Conservation (phyloP, 1,284 basidiomycete species). For the Sporisorium iseilematis-ciliati region DNA sequence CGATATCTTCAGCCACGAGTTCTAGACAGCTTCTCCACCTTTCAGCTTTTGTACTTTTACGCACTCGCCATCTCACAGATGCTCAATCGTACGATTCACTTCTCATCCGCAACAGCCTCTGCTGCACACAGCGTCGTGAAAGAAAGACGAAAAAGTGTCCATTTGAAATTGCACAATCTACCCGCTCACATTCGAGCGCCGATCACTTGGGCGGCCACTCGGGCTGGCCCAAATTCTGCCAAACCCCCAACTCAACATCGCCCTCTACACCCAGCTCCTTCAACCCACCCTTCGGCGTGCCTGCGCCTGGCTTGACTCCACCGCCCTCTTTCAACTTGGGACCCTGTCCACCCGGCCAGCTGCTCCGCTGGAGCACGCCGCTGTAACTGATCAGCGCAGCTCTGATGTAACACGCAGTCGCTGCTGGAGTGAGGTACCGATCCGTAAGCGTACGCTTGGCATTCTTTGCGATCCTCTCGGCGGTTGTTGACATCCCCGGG, state of each 20-base stretch:
- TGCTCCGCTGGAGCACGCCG: conserved; percentile 11
- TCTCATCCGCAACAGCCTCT: background rate
- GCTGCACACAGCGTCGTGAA: conserved; percentile 1
- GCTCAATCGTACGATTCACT: background rate
- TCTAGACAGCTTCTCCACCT: conserved; percentile 8
- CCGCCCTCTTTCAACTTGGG: conserved; percentile 16
- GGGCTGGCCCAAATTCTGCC: conserved; percentile 48
- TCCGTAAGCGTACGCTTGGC: conserved; percentile 46
- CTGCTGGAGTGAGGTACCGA: conserved; percentile 50
- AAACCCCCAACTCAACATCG: conserved; percentile 55
- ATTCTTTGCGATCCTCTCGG: conserved; percentile 19
- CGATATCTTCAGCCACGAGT: conserved; percentile 38
- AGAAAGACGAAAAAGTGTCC: conserved; percentile 5
- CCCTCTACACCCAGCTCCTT: conserved; percentile 45
- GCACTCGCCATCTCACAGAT: background rate
- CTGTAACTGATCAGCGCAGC: conserved; percentile 45
- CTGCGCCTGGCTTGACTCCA: conserved; percentile 47
- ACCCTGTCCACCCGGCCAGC: conserved; percentile 26
- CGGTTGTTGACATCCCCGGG: conserved; percentile 6
- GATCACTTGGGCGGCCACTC: conserved; percentile 49
- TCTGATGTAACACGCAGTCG: conserved; percentile 48
- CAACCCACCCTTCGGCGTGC: conserved; percentile 40
- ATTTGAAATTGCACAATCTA: background rate
- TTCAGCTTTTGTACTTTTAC: conserved; percentile 1
- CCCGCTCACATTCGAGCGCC: too few relatives aligned